phyloP scores from a whole-genome alignment of 441 rosid genomes.

The Mallotus repandus region DNA sequence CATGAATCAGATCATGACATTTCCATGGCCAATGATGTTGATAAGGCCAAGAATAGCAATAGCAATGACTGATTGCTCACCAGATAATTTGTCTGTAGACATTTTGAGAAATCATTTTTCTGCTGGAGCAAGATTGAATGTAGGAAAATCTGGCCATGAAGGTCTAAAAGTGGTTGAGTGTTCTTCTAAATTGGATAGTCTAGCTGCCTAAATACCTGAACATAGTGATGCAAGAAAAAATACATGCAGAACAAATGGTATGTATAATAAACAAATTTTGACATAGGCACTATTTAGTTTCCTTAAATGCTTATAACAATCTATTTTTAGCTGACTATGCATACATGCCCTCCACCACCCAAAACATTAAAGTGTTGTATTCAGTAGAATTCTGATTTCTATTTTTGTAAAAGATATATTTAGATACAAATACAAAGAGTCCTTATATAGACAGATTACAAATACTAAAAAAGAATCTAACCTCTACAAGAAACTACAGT shows the following conservation, averaged over 20 bases:
- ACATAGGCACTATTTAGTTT: not conserved
- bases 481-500: too few relatives aligned
- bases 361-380: too few relatives aligned
- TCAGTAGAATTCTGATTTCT: too few relatives aligned
- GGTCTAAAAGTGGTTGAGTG: conserved; percentile 37
- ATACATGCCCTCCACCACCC: too few relatives aligned
- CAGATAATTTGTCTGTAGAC: conserved; percentile 44
- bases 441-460: too few relatives aligned
- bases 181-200: conserved; percentile 36
- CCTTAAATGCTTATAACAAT: not conserved
- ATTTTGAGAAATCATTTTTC: conserved; percentile 30
- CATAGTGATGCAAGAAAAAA: conserved; percentile 30
- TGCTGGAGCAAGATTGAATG: conserved; percentile 40
- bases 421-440: too few relatives aligned
- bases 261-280: conserved; percentile 9
- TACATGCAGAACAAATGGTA: conserved; percentile 51
- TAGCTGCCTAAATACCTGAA: conserved; percentile 27
- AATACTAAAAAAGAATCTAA: too few relatives aligned
- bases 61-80: conserved; percentile 37
- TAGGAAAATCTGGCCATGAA: conserved; percentile 42
- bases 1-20: conserved; percentile 36
- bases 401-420: too few relatives aligned
- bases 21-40: conserved; percentile 34
- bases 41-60: conserved; percentile 43
- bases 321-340: too few relatives aligned